These are phyloP conservation scores for Endotrypanum monterogeii DNA, from an alignment of 208 protist species.

Conservation along the genomic window DNA sequence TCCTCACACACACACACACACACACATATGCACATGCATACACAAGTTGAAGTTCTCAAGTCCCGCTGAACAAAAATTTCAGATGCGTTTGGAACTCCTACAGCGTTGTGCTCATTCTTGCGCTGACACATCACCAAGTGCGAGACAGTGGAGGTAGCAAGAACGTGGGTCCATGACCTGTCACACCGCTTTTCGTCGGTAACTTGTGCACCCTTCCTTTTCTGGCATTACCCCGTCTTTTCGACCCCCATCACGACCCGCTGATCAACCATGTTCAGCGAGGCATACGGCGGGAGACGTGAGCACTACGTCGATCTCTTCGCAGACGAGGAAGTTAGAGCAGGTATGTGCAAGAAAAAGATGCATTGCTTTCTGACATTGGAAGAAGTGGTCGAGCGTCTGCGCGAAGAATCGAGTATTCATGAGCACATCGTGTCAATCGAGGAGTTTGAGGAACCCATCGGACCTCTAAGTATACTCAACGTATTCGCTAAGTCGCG, in stretches of 20 bases:
- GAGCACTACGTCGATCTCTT: constrained; percentile 65
- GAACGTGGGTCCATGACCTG: too few relatives aligned
- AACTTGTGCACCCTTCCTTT: background rate
- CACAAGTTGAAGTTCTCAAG: background rate
- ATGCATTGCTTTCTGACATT: constrained; percentile 40
- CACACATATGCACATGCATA: too few relatives aligned
- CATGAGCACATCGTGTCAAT: constrained; percentile 43
- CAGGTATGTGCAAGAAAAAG: constrained; percentile 31
- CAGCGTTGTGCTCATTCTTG: background rate
- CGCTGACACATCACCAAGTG: background rate
- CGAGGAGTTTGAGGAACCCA: constrained; percentile 50
- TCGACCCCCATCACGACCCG: background rate
- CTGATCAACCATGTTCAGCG: constrained; percentile 20
- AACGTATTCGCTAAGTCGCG: constrained; percentile 27
- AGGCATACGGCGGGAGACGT: constrained; percentile 18
- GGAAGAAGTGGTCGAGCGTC: constrained; percentile 43
- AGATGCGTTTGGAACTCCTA: background rate
- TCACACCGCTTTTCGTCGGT: background rate
- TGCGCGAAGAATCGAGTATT: constrained; percentile 38
- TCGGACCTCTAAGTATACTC: constrained; percentile 22
- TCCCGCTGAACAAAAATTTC: background rate
- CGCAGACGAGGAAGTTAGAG: constrained; percentile 44
- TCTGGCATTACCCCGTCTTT: background rate
- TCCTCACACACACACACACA: background rate
- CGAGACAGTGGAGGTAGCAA: background rate